phyloP scores from a whole-genome alignment of 2,329 filamentous ascomycete species.

The Cordyceps cicadae region DNA sequence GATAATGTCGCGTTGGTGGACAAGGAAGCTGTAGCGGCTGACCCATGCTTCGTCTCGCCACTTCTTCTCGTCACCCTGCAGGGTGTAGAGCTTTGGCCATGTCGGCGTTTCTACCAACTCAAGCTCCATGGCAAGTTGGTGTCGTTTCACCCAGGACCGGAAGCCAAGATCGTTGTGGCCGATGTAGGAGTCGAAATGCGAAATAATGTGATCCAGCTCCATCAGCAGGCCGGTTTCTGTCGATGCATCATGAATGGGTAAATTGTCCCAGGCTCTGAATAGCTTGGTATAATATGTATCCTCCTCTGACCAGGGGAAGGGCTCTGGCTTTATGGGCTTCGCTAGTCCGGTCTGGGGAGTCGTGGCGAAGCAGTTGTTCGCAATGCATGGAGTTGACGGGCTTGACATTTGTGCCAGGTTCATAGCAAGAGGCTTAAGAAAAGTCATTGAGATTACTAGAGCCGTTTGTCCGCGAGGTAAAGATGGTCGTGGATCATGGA shows the following conservation, averaged over 20 bases:
- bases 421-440: background rate
- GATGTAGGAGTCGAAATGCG: constrained; percentile 18
- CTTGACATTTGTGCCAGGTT: background rate
- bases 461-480: background rate
- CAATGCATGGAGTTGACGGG: background rate
- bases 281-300: constrained; percentile 8
- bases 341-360: too few species aligned
- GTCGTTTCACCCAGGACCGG: constrained; percentile 15
- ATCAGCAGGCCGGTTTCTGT: constrained; percentile 8
- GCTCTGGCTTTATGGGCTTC: too few species aligned
- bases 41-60: constrained; percentile 19
- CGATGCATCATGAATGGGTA: constrained; percentile 7
- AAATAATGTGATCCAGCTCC: constrained; percentile 18
- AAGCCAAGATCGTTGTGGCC: constrained; percentile 18
- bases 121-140: constrained; percentile 18
- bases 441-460: background rate
- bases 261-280: constrained; percentile 8
- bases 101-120: constrained; percentile 11
- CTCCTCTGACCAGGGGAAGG: background rate
- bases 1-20: constrained; percentile 17
- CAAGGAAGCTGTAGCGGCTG: constrained; percentile 17
- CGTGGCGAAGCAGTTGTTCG: background rate
- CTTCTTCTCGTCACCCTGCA: background rate
- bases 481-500: background rate
- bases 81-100: constrained; percentile 13